Percentiles rank a stretch among this genome's conserved stretches.
These are phyloP conservation scores for Coccinonectria pachysandricola DNA, from an alignment of 2,329 filamentous ascomycete species.

Conservation along the genomic window DNA sequence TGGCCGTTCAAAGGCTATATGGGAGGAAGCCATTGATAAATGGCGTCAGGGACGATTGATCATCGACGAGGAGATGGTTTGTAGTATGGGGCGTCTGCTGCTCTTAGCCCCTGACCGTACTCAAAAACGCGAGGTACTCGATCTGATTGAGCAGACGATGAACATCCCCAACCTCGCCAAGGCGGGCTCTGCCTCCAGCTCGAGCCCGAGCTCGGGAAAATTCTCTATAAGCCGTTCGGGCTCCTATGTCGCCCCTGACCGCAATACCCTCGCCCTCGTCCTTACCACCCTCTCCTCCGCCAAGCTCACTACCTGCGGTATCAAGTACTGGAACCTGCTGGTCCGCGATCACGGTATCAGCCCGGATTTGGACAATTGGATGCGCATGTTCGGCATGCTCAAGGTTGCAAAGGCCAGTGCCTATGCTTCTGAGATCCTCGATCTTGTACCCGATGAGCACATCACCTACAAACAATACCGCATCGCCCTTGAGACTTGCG, in stretches of 20 bases:
- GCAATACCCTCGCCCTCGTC: slow-evolving; percentile 57
- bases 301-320: slow-evolving; percentile 50
- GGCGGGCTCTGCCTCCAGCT: slow-evolving; percentile 5
- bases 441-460: slow-evolving; percentile 36
- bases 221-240: no score
- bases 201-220: slow-evolving; percentile 4
- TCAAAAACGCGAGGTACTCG: slow-evolving; percentile 63
- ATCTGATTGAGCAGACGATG: slow-evolving; percentile 74
- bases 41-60: slow-evolving; percentile 63
- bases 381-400: slow-evolving; percentile 57
- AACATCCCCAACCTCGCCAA: slow-evolving; percentile 49
- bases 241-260: slow-evolving; percentile 34
- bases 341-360: slow-evolving; percentile 49
- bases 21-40: slow-evolving; percentile 67
- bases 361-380: slow-evolving; percentile 64
- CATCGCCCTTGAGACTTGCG: slow-evolving; percentile 63
- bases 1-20: slow-evolving; percentile 61
- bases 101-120: slow-evolving; percentile 46
- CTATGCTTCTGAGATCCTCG: slow-evolving; percentile 49
- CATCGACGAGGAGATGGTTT: slow-evolving; percentile 71
- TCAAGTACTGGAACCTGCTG: slow-evolving; percentile 69
- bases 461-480: slow-evolving; percentile 49
- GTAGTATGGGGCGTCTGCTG: slow-evolving; percentile 72
- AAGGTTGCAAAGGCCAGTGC: slow-evolving; percentile 55
- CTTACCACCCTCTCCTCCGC: slow-evolving; percentile 53